These are phyloP conservation scores for Termitomyces sp. DNA, from an alignment of 768 basidiomycete genomes.

Conservation along the genomic window DNA sequence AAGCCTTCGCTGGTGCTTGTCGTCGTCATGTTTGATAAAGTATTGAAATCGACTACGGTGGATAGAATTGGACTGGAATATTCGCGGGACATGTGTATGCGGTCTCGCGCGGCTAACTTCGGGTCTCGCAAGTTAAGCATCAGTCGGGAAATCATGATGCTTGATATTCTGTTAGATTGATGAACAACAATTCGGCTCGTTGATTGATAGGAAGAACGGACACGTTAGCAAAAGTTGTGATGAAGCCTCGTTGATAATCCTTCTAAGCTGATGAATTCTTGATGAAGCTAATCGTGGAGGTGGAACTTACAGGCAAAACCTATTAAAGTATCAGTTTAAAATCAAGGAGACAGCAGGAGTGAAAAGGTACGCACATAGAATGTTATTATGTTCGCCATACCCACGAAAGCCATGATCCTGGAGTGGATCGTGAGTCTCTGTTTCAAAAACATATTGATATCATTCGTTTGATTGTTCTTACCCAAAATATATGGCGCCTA, in stretches of 20 bases:
- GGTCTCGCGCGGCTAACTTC: slow-evolving; percentile 9
- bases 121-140: slow-evolving; percentile 30
- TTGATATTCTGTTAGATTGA: slow-evolving; percentile 20
- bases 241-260: slow-evolving; percentile 18
- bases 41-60: slow-evolving; percentile 16
- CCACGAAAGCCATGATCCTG: slow-evolving; percentile 20
- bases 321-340: neutral
- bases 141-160: slow-evolving; percentile 27
- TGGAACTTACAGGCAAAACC: slow-evolving; percentile 13
- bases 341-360: neutral
- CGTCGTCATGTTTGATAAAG: neutral
- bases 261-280: neutral
- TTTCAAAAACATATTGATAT: neutral
- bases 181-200: neutral
- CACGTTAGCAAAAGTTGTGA: slow-evolving; percentile 21
- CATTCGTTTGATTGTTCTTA: slow-evolving; percentile 11
- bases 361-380: slow-evolving; percentile 19
- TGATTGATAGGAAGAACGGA: slow-evolving; percentile 3
- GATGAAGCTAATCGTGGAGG: too few species aligned
- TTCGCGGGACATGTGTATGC: neutral
- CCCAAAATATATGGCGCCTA: slow-evolving; percentile 42
- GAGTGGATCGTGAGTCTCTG: neutral
- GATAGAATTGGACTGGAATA: slow-evolving; percentile 15
- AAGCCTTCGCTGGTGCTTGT: neutral
- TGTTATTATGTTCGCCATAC: slow-evolving; percentile 18